Conservation (phyloP, 495 filamentous ascomycete species). For the Terfezia boudieri region DNA sequence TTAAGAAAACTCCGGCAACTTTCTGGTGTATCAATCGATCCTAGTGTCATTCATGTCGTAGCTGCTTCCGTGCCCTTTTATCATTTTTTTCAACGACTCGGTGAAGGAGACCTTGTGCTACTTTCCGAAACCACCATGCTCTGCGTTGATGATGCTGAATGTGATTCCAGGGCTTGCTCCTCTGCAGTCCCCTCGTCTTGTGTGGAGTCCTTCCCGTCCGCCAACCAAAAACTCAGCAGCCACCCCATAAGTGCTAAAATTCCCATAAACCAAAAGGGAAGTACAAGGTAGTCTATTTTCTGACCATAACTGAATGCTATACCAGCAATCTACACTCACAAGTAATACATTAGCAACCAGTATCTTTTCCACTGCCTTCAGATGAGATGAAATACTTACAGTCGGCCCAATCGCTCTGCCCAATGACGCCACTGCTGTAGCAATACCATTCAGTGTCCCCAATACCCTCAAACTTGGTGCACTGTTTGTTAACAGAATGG, state of each 20-base stretch:
- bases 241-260: constrained; percentile 35
- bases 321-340: constrained; percentile 25
- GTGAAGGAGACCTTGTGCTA: too few relatives aligned
- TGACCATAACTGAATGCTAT: constrained; percentile 47
- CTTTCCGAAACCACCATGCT: background rate
- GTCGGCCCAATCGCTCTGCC: constrained; percentile 61
- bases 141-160: background rate
- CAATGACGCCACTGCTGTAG: constrained; percentile 53
- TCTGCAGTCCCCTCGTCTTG: constrained; percentile 4
- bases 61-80: too few relatives aligned
- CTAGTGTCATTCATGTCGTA: too few relatives aligned
- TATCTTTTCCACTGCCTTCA: too few relatives aligned
- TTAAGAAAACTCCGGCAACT: too few relatives aligned
- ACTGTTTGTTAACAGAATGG: constrained; percentile 79
- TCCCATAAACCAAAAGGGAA: constrained; percentile 58
- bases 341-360: too few relatives aligned
- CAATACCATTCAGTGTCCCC: constrained; percentile 76
- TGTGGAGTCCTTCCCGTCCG: constrained; percentile 55
- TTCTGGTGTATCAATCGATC: too few relatives aligned
- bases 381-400: constrained; percentile 11
- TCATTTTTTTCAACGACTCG: too few relatives aligned
- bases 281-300: constrained; percentile 43
- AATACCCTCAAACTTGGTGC: constrained; percentile 50
- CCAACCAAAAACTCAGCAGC: constrained; percentile 44
- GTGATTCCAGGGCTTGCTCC: background rate